Evolutionary conservation across 192 early-diverging fungal species (phyloP), one percentile per base, ranked within the genome.

Genomic region (Rhizophagus sp.): DNA sequence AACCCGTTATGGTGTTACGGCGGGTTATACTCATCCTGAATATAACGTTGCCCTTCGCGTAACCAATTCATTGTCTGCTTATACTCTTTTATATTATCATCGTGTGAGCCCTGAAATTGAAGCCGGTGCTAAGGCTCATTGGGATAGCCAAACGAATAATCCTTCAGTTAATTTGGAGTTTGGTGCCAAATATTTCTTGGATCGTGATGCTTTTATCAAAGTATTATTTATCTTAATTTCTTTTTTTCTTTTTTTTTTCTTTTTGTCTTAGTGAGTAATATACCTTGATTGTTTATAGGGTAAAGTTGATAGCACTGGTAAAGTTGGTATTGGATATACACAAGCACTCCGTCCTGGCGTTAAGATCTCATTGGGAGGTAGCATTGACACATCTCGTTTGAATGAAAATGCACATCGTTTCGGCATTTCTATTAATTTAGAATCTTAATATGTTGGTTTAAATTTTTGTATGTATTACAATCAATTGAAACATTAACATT

Each of bases 81-180:
- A 95, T 89, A 87, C 97, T 80, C 94, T 96, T 71, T 94, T 96
- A 13, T 97, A 97, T 94, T 98, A 94, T 94, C 98, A 99, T 90
- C 94, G 95, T 80, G 95, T 99, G 76, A 94, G 90, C 84, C 72
- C 89, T 78, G 90, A 93, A 71, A 91, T 99, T 82, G 97, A 99
- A 88, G 97, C 96, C 78, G 97, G 96, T 85, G 97, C 93, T 78
- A 94, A 94, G 83, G 96, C 97, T 75, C 88, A 93, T 80, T 99
- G 96, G 93, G 92, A 95, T 83, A 90, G 93, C 86, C 88, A 90
- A 82, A 85, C 90, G 68, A 83, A 85, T 69, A 83, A 87, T 79
- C 94, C 95, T 82, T 84, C 85, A 47, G 92, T 94, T 68, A 89
- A 90, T 72, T 89, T 97, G 15, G 97, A 99, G 89, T 91, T 98